A percentile compares a stretch with the other conserved stretches of the same genome.
These are phyloP conservation scores for Kwoniella sp. DNA, from an alignment of 768 basidiomycete genomes.

Conservation along the genomic window DNA sequence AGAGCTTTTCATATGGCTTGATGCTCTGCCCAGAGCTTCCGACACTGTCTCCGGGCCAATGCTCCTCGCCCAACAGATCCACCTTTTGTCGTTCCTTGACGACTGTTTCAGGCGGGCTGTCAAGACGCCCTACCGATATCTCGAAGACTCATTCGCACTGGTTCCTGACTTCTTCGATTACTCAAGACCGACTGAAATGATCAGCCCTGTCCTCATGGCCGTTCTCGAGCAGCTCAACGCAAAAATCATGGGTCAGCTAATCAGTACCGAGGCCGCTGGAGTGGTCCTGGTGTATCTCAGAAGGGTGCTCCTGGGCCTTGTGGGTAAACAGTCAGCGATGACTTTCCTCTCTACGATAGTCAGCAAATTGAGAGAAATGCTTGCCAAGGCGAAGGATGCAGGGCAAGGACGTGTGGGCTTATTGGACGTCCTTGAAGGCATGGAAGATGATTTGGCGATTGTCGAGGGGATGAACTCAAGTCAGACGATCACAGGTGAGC, in stretches of 20 bases:
- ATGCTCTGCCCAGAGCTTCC: conserved; percentile 62
- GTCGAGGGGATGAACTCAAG: conserved; percentile 7
- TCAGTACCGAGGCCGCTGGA: conserved; percentile 66
- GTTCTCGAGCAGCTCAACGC: conserved; percentile 75
- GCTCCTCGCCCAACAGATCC: conserved; percentile 56
- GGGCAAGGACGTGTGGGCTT: conserved; percentile 39
- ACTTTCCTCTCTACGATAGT: conserved; percentile 48
- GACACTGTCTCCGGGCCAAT: conserved; percentile 50
- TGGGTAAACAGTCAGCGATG: conserved; percentile 61
- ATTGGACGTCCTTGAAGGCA: conserved; percentile 24
- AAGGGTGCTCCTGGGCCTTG: conserved; percentile 65
- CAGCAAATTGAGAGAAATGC: conserved; percentile 27
- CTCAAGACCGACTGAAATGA: conserved; percentile 28
- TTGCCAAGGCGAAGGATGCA: conserved; percentile 33
- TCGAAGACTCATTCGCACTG: conserved; percentile 68
- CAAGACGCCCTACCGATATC: conserved; percentile 81
- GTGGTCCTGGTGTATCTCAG: conserved; percentile 68
- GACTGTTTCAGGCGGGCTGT: conserved; percentile 80
- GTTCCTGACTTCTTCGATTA: conserved; percentile 36
- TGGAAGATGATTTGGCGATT: conserved; percentile 29
- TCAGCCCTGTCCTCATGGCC: conserved; percentile 78
- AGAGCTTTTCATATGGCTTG: conserved; percentile 76
- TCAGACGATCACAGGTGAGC: conserved; percentile 2
- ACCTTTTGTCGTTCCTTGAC: conserved; percentile 72
- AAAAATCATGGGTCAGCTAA: conserved; percentile 64